Base-by-base conservation (phyloP, 225 moss, liverwort and hornwort species). In the Polytrichum commune region DNA sequence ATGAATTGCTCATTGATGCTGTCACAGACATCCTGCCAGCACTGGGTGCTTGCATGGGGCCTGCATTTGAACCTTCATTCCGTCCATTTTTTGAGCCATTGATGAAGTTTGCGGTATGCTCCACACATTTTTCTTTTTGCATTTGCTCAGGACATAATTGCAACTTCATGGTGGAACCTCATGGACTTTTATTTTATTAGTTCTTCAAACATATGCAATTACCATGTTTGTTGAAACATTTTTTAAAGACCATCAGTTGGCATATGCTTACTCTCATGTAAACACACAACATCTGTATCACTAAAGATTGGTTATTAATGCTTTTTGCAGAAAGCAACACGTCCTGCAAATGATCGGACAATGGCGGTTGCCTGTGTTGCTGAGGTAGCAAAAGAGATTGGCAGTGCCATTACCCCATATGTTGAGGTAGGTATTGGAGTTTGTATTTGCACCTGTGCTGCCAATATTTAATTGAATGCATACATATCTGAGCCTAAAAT, bases 311-410 rank as follows among this genome's bases (percentile, higher is more conserved):
- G 1, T 46, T 16, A 0, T 46, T 46, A 46, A 46, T 46, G 9
- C 1, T 4, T 16, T 13, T 46, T 65, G 67, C 86, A 95, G 95
- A 91, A 91, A 83, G 86, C 88, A 63, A 69, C 87, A 29, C 93
- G 91, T 33, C 93, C 98, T 54, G 78, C 91, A 20, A 95, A 85
- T 81, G 98, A 99, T 84, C 85, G 89, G 38, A 99, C 98, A 53
- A 99, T 99, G 98, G 93, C 98, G 63, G 81, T 99, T 63, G 98
- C 98, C 35, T 99, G 98, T 81, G 72, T 99, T 69, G 98, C 98
- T 66, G 98, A 99, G 76, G 98, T 99, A 38, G 95, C 95, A 20
- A 93, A 89, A 76, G 95, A 99, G 82, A 95, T 95, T 68, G 93
- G 98, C 61, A 73, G 75, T 76, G 82, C 79, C 53, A 90, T 99